Percentiles rank a stretch among this genome's conserved stretches.
phyloP scores from a whole-genome alignment of 306 rosid species.

The Fragaria vesca region DNA sequence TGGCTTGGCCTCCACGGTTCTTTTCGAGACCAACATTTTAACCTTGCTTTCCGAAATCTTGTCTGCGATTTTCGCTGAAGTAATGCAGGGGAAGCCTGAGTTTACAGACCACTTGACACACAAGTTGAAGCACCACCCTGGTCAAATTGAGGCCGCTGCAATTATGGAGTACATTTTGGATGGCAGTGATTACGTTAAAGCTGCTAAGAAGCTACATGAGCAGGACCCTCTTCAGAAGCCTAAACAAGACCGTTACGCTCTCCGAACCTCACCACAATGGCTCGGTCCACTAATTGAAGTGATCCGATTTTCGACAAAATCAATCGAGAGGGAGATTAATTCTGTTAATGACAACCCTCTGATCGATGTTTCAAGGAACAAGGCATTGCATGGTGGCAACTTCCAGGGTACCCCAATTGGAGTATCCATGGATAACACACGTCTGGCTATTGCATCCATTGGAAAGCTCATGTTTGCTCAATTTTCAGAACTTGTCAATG shows the following conservation, averaged over 20 bases:
- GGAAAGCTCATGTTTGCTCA: constrained; percentile 95
- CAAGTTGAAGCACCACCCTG: constrained; percentile 88
- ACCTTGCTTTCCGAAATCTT: constrained; percentile 66
- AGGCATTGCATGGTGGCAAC: constrained; percentile 91
- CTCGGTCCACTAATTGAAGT: constrained; percentile 90
- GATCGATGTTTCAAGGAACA: constrained; percentile 91
- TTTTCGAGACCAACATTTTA: constrained; percentile 70
- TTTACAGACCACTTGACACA: constrained; percentile 90
- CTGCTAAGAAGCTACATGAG: constrained; percentile 69
- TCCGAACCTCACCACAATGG: constrained; percentile 95
- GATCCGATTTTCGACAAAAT: constrained; percentile 74
- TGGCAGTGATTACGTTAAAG: constrained; percentile 74
- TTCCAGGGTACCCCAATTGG: constrained; percentile 97
- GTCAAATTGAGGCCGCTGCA: constrained; percentile 95
- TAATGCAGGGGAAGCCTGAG: constrained; percentile 92
- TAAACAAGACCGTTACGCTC: constrained; percentile 79
- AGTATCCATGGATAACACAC: constrained; percentile 93
- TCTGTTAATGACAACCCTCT: constrained; percentile 89
- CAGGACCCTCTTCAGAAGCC: constrained; percentile 85
- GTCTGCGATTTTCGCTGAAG: constrained; percentile 78
- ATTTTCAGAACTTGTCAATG: constrained; percentile 87
- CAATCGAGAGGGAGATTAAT: constrained; percentile 86
- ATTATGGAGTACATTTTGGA: constrained; percentile 92
- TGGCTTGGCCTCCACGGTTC: constrained; percentile 79
- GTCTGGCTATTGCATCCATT: constrained; percentile 80